A percentile compares a stretch with the other conserved stretches of the same genome.
Conservation (phyloP, 164 flowering plant genomes). For the Cinnamomum micranthum region DNA sequence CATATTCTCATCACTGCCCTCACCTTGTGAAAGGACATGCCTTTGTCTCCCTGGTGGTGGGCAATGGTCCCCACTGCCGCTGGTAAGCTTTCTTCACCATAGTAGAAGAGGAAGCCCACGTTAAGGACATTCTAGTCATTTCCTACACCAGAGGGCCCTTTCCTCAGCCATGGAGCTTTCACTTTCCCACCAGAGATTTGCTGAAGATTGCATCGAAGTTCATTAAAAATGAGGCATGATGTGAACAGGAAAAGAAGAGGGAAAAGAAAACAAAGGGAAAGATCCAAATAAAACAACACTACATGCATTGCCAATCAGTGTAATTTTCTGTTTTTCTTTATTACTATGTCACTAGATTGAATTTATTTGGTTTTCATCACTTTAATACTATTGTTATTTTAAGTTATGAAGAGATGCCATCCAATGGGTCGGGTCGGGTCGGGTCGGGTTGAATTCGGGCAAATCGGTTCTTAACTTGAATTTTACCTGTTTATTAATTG, state of each 20-base stretch:
- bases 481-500: no score
- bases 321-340: not conserved
- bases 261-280: no score
- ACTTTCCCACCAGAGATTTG: not conserved
- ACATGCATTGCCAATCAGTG: no score
- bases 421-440: no score
- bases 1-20: conserved; percentile 32
- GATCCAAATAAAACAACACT: no score
- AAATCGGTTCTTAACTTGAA: no score
- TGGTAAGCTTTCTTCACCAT: not conserved
- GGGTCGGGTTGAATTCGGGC: no score
- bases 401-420: no score
- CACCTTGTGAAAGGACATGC: conserved; percentile 25
- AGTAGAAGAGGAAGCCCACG: conserved; percentile 8
- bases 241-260: not conserved
- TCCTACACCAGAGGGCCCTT: not conserved
- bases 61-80: conserved; percentile 33
- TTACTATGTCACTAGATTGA: no score
- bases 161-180: not conserved
- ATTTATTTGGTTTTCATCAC: not conserved
- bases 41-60: conserved; percentile 38
- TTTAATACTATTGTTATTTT: no score
- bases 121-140: conserved; percentile 12
- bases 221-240: not conserved
- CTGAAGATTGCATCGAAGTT: not conserved